Evolutionary conservation across 345 rosid genomes (phyloP).

Genomic region (Odontarrhena argentea): DNA sequence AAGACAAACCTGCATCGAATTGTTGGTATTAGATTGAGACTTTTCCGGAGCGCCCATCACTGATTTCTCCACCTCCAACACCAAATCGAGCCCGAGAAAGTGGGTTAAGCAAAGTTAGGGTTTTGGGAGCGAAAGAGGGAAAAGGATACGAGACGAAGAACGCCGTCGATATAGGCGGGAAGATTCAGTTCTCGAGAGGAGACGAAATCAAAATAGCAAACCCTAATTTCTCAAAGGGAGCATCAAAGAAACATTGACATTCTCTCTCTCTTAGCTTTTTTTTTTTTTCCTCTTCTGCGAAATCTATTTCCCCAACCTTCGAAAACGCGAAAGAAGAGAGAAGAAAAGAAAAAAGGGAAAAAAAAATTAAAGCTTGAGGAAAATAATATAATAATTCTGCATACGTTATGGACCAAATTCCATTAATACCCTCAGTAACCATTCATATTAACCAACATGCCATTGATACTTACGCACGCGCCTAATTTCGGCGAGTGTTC

Average conservation of each 20-base stretch:
- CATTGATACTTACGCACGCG: slow-evolving; percentile 26
- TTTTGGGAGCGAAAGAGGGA: slow-evolving; percentile 39
- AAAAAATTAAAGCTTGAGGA: slow-evolving; percentile 7
- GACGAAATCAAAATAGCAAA: slow-evolving; percentile 31
- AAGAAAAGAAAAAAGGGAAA: not conserved
- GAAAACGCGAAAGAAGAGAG: slow-evolving; percentile 33
- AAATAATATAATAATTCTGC: slow-evolving; percentile 33
- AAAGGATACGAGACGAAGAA: slow-evolving; percentile 15
- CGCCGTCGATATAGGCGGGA: slow-evolving; percentile 40
- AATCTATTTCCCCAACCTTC: slow-evolving; percentile 38
- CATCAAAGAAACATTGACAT: slow-evolving; percentile 24
- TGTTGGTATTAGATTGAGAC: slow-evolving; percentile 67
- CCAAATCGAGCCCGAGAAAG: slow-evolving; percentile 36
- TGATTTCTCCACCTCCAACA: slow-evolving; percentile 40
- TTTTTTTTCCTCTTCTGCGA: slow-evolving; percentile 25
- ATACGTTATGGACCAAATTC: slow-evolving; percentile 28
- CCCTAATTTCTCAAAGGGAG: slow-evolving; percentile 32
- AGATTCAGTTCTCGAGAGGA: slow-evolving; percentile 31
- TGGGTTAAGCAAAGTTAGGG: slow-evolving; percentile 56
- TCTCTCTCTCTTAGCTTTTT: slow-evolving; percentile 32
- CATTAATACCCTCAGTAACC: slow-evolving; percentile 15
- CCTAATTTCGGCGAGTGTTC: slow-evolving; percentile 2
- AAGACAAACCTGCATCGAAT: slow-evolving; percentile 84
- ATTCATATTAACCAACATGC: slow-evolving; percentile 3
- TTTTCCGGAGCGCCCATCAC: slow-evolving; percentile 89